Base-by-base conservation (phyloP, 768 basidiomycete genomes). In the Agrocybe praecox region DNA sequence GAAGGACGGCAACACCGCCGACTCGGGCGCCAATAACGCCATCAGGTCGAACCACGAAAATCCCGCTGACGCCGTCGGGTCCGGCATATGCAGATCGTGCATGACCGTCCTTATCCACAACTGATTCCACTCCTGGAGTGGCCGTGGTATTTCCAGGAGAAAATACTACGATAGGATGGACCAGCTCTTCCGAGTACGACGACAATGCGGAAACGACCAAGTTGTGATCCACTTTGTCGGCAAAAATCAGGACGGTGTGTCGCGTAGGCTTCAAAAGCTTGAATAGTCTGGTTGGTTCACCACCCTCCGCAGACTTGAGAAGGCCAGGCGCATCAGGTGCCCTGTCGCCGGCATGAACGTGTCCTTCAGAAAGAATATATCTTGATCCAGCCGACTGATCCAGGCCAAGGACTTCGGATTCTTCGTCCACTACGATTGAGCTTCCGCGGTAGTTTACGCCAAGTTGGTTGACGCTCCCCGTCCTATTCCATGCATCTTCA, bases 371-470 rank as follows among this genome's bases (percentile, higher is more conserved):
- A 11, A 8, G 61, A 34, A 67, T 66, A 45, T 72, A 72, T 19
- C 68, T 17, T 23, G 50, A 46, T 6, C 33, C 32, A 11, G 34
- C 40, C 15, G 32, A 24, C 15, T n/a, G 56, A 47, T 70, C 64
- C 10, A 63, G 43, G 2, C 49, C 60, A 24, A 49, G 48, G 40
- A 55, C 18, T 12, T 58, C 58, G 29, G 65, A 58, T 14, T 62
- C 60, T 17, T 57, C 61, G 9, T 53, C 57, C 6, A 80, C 21
- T 1, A 84, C 70, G 19, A 83, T 72, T 0, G 76, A 59, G 62
- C 83, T 84, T 67, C 76, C 75, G 9, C 84, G 74, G 61, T 80
- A 85, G 65, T 85, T 85, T 44, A 84, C 71, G 8, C 80, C 81
- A 33, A 83, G 75, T 65, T 80, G 79, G 18, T 66, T 60, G 5